Base-by-base conservation (phyloP, 2,329 filamentous ascomycete species). In the Lomentospora prolificans region DNA sequence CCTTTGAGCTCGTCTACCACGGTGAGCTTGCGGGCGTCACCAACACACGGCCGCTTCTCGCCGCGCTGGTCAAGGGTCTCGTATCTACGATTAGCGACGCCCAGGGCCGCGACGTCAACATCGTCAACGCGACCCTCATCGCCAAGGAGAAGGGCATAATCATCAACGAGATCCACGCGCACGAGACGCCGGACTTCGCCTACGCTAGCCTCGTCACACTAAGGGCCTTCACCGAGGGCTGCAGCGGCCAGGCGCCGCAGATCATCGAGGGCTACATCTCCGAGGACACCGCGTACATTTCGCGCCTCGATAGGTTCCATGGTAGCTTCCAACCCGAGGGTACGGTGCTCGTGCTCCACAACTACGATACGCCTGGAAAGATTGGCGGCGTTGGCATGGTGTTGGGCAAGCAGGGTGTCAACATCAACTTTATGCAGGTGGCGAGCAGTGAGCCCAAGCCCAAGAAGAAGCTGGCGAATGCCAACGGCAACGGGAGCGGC, bases 381-480 rank as follows among this genome's bases (percentile, higher is more conserved):
- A 92, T 94, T 66, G 89, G 89, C 2, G 82, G 83, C 36, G 88
- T 94, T 2, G 89, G 89, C 1, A 84, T 77, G 57, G 76, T 84
- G 53, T 71, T 92, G 25, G 89, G 88, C 0, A 76, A 76, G 36
- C 79, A 86, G 36, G 82, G 81, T 0, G 82, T 94, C 54, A 94
- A 94, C 64, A 89, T 92, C 66, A 80, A 79, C 50, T 90, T 85
- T 65, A 94, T 92, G 89, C 84, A 81, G 64, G 88, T 91, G 2
- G 79, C 78, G 3, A 73, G 75, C 14, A 66, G 87, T 59, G 75
- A 77, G 57, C 67, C 71, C 39, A 67, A 68, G 59, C 50, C 57
- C 55, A 57, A 48, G 60, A 53, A 61, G 64, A 53, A 61, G 67
- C 57, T 56, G 58, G 53, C 59, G 57, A 53, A 31, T 53, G 52